phyloP scores from a whole-genome alignment of 192 early-diverging fungal genomes.

The Gaertneriomyces semiglobifer region DNA sequence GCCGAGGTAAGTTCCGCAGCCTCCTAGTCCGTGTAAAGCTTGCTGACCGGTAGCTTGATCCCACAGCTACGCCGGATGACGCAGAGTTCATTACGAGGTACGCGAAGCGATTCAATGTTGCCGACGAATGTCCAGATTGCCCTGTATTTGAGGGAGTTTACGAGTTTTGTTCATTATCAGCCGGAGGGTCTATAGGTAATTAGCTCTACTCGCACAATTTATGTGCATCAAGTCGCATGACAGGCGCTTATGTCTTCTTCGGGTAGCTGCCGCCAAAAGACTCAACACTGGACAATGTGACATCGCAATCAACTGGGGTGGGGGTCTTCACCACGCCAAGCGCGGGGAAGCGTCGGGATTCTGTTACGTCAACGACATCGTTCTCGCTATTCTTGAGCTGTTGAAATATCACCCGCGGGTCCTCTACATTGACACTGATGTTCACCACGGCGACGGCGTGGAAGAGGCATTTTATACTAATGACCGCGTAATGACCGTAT shows the following conservation, averaged over 20 bases:
- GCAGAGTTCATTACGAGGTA: slow-evolving; percentile 46
- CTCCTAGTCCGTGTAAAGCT: background rate
- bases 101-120: slow-evolving; percentile 71
- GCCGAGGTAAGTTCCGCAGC: slow-evolving; percentile 42
- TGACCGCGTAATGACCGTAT: slow-evolving; percentile 91
- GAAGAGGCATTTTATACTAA: slow-evolving; percentile 93
- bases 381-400: slow-evolving; percentile 85
- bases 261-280: slow-evolving; percentile 75
- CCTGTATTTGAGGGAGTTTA: slow-evolving; percentile 96
- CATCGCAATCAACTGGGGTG: slow-evolving; percentile 97
- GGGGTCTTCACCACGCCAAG: slow-evolving; percentile 95
- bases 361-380: slow-evolving; percentile 98
- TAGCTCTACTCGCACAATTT: background rate
- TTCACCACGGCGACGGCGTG: slow-evolving; percentile 97
- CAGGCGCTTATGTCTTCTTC: slow-evolving; percentile 6
- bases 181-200: slow-evolving; percentile 82
- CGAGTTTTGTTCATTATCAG: slow-evolving; percentile 90
- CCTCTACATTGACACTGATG: slow-evolving; percentile 94
- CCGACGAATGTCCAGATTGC: slow-evolving; percentile 78
- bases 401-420: slow-evolving; percentile 75
- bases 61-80: slow-evolving; percentile 39
- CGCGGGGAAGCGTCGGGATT: slow-evolving; percentile 88
- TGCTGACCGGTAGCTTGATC: background rate
- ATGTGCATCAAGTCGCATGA: background rate
- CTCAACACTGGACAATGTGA: slow-evolving; percentile 77